Conservation (phyloP, 2,329 filamentous ascomycete species). For the Tolypocladium ophioglossoides region DNA sequence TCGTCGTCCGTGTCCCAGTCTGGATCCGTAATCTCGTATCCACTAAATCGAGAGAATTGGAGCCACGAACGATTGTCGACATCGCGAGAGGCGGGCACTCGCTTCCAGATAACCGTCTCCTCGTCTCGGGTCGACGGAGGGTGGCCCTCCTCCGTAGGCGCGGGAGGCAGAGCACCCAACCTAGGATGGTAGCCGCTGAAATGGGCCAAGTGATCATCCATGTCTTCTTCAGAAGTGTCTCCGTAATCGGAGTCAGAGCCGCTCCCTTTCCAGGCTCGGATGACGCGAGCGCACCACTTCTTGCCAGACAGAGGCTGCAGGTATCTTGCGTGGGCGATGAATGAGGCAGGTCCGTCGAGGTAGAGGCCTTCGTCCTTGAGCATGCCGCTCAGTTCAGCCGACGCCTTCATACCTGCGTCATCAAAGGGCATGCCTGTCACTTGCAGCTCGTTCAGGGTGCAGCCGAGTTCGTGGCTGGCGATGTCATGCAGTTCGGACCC, state of each 20-base stretch:
- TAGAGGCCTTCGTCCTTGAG: constrained; percentile 43
- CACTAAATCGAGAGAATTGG: constrained; percentile 32
- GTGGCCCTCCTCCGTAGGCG: constrained; percentile 30
- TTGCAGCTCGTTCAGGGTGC: constrained; percentile 40
- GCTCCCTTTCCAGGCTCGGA: constrained; percentile 30
- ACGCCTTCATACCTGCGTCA: constrained; percentile 35
- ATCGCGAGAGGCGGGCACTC: constrained; percentile 31
- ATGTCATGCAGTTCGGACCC: constrained; percentile 39
- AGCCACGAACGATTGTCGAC: constrained; percentile 32
- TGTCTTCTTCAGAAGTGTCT: constrained; percentile 11
- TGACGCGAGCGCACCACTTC: constrained; percentile 30
- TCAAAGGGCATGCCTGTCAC: constrained; percentile 41
- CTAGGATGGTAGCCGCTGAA: constrained; percentile 15
- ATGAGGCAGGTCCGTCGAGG: constrained; percentile 33
- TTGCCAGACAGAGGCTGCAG: constrained; percentile 29
- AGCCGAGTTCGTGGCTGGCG: constrained; percentile 42
- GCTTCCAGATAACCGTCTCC: constrained; percentile 40
- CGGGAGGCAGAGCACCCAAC: constrained; percentile 24
- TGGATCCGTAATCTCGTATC: constrained; percentile 22
- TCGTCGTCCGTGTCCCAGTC: constrained; percentile 25
- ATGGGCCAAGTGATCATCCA: constrained; percentile 16
- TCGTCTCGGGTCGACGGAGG: constrained; percentile 30
- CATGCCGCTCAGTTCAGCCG: constrained; percentile 38
- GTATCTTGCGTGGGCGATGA: constrained; percentile 27
- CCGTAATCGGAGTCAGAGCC: constrained; percentile 13